Base-by-base conservation (phyloP, 805 yeast species). In the Barnettozyma siamensis region DNA sequence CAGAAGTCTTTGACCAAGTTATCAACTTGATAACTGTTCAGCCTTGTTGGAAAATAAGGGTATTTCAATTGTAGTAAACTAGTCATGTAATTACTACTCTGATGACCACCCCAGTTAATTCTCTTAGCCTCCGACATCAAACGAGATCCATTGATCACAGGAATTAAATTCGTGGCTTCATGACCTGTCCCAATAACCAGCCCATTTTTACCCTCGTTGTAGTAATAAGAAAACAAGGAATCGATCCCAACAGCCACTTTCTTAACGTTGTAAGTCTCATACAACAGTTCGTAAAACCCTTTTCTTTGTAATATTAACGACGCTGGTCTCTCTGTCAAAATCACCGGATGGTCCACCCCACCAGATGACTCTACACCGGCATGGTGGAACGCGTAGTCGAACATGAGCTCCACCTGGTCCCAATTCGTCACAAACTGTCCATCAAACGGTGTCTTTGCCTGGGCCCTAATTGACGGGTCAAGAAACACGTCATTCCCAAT, bases 71-170 rank as follows among this genome's bases (percentile, higher is more conserved):
- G 71, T 37, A 93, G 63, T 28, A 83, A 70, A 49, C 70, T 73
- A 43, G 72, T 73, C 56, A 93, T 59, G 51, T 73, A 89, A 31
- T 73, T 76, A 24, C 72, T 75, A 1, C 89, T 73, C 33, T 76
- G 84, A 46, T 76, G 75, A 10, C 96, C 98, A 45, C 98, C 98
- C 87, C 93, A 87, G 57, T 87, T 88, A 30, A 93, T 76, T 54
- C 98, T 70, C 54, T 88, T 88, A 8, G 88, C 67, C 43, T 80
- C 82, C 21, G 73, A 65, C 41, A 87, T 59, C 2, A 80, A 49
- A 0, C 94, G 89, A 40, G 67, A 66, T 0, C 88, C 88, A n/a
- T 75, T 58, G 2, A 86, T 48, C 2, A 91, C 87, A 0, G 99
- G 99, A 15, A 91, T 78, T 0, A 93, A 62, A 55, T 80, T 81